Base-by-base conservation (phyloP, 768 basidiomycete species). In the Xerocomellus chrysenteron region DNA sequence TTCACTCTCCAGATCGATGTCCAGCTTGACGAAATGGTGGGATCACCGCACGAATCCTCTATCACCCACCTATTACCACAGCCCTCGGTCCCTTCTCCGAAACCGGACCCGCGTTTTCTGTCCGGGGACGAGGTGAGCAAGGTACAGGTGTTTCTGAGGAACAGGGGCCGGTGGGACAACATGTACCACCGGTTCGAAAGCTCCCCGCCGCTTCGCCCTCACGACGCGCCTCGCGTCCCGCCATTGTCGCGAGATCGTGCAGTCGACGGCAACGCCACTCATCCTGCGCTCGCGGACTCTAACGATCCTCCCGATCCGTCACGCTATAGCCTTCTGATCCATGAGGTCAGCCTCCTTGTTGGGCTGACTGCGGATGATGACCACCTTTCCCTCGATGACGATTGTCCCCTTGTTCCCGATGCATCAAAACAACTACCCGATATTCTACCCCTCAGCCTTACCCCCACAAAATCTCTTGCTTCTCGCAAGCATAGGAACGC, bases 291-390 rank as follows among this genome's bases (percentile, higher is more conserved):
- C 21, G 36, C 52, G 19, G 47, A 58, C n/a, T n/a, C 24, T 10
- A 21, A 39, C 30, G 36, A 52, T 5, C 44, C 24, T 45, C 32
- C 19, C n/a, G 65, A 68, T 24, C 32, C 59, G 17, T 58, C 61
- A 2, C 62, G 60, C 37, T 73, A 53, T 28, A 72, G 72, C 55
- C 48, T 61, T 47, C 68, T 72, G 35, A 64, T 72, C 32, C 64
- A 67, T 16, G 72, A 73, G 30, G 68, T 73, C 16, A 67, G 70
- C 50, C 60, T 67, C 39, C 71, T 72, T 43, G 63, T 73, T 14
- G 72, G 70, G 21, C 47, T 72, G 19, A n/a, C 71, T 7, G 17
- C 55, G 2, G 68, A 70, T 2, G 53, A 68, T 17, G 62, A 57
- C 21, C 35, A 39, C 33, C 33, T 46, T n/a, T 44, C 49, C 3